phyloP scores from a whole-genome alignment of 345 rosid species.

The Alliaria petiolata region DNA sequence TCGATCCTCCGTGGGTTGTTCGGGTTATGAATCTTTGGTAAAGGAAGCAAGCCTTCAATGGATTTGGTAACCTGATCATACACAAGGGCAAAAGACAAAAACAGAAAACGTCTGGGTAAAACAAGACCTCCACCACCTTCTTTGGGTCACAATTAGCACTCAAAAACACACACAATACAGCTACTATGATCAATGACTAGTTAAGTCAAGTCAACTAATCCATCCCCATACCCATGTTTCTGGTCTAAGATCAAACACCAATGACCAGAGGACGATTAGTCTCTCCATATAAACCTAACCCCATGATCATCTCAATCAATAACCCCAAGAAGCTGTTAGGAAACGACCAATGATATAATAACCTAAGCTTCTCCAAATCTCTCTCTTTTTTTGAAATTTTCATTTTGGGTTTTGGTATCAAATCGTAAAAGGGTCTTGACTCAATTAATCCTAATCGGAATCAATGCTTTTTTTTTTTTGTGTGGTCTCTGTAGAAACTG shows the following conservation, averaged over 20 bases:
- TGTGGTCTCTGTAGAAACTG: slow-evolving; percentile 31
- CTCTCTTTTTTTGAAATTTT: not conserved
- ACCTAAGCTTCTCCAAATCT: not conserved
- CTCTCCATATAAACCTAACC: slow-evolving; percentile 4
- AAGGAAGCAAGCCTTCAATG: slow-evolving; percentile 62
- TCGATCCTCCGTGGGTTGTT: slow-evolving; percentile 59
- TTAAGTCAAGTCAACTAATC: not conserved
- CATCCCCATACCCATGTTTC: not conserved
- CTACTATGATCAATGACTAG: not conserved
- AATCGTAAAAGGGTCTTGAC: slow-evolving; percentile 7
- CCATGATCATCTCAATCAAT: not conserved
- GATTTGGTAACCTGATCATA: slow-evolving; percentile 68
- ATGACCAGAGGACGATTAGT: not conserved
- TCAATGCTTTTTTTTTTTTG: not conserved
- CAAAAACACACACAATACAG: slow-evolving; percentile 16
- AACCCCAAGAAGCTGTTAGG: slow-evolving; percentile 6
- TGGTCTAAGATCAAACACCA: not conserved
- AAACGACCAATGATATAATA: not conserved
- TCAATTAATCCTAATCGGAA: not conserved
- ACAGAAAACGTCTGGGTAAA: slow-evolving; percentile 39
- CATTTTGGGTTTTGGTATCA: slow-evolving; percentile 2
- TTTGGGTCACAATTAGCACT: slow-evolving; percentile 35
- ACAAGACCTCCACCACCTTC: slow-evolving; percentile 30
- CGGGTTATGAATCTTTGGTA: slow-evolving; percentile 31
- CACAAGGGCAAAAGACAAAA: slow-evolving; percentile 21